These are phyloP conservation scores for Globisporangium cylindrosporum DNA, from an alignment of 352 stramenopile genomes.

Conservation along the genomic window DNA sequence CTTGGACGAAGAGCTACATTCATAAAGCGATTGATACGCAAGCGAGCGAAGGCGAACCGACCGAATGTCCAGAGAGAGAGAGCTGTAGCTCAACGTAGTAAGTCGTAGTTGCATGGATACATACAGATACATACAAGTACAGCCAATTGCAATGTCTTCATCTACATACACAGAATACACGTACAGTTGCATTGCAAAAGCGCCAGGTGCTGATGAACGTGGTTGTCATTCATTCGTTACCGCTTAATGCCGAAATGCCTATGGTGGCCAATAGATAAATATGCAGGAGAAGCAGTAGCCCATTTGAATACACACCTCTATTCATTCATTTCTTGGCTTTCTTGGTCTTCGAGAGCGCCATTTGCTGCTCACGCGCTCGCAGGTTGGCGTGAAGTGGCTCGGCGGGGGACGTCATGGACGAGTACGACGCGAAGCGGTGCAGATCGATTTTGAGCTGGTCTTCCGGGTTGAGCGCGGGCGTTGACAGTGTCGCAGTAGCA, in stretches of 20 bases:
- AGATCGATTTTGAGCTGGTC: conserved; percentile 62
- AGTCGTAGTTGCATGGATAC: conserved; percentile 3
- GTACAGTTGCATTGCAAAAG: not conserved
- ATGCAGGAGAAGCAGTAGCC: not conserved
- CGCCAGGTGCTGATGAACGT: not conserved
- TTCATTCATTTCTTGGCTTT: conserved; percentile 18
- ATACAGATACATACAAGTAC: not conserved
- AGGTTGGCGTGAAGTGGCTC: conserved; percentile 40
- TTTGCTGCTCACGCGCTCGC: conserved; percentile 21
- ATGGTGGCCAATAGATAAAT: conserved; percentile 16
- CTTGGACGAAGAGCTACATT: not conserved
- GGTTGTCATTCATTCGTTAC: not conserved
- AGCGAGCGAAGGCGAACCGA: not conserved
- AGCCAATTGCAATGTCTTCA: not conserved
- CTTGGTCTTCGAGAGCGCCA: conserved; percentile 29
- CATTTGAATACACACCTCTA: not conserved
- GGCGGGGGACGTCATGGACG: conserved; percentile 62
- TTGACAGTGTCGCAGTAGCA: not conserved
- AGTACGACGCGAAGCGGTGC: conserved; percentile 67
- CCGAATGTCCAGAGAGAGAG: not conserved
- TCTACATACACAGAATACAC: not conserved
- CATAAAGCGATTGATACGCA: too few relatives aligned
- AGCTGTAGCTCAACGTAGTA: not conserved
- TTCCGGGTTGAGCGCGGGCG: conserved; percentile 31
- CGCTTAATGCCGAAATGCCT: too few relatives aligned